Evolutionary conservation across 2,329 filamentous ascomycete species (phyloP).

Genomic region (Fusarium palustre): DNA sequence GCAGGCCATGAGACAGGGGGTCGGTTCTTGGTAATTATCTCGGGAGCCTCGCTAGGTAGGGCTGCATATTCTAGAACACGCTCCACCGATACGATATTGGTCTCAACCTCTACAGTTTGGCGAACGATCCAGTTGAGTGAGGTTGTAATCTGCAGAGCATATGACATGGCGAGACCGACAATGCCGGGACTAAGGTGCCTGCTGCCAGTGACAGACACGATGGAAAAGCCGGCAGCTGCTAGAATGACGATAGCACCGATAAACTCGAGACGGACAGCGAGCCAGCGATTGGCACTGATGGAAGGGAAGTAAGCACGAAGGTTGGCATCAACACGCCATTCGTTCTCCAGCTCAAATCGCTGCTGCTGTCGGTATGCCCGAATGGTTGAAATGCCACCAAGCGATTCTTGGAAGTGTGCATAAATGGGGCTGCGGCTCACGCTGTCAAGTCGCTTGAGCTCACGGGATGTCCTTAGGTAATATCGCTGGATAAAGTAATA

Average conservation of each 20-base stretch:
- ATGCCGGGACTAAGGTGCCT: slow-evolving; percentile 74
- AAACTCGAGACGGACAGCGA: slow-evolving; percentile 94
- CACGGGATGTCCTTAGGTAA: slow-evolving; percentile 94
- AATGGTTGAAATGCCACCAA: slow-evolving; percentile 94
- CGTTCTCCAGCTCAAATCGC: slow-evolving; percentile 91
- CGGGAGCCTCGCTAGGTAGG: slow-evolving; percentile 91
- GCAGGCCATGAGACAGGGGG: slow-evolving; percentile 93
- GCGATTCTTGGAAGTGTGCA: slow-evolving; percentile 97
- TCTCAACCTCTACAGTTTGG: slow-evolving; percentile 99
- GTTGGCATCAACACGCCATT: slow-evolving; percentile 97
- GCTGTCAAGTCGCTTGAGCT: slow-evolving; percentile 95
- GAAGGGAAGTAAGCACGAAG: slow-evolving; percentile 95
- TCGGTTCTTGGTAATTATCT: slow-evolving; percentile 88
- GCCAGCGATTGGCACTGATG: slow-evolving; percentile 93
- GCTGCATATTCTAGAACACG: slow-evolving; percentile 94
- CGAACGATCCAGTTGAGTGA: slow-evolving; percentile 99
- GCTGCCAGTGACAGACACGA: slow-evolving; percentile 80
- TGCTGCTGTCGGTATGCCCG: slow-evolving; percentile 91
- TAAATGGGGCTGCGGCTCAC: slow-evolving; percentile 96
- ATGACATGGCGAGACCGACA: slow-evolving; percentile 96
- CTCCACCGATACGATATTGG: slow-evolving; percentile 99
- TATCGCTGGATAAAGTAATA: slow-evolving; percentile 97
- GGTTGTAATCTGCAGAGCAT: slow-evolving; percentile 95
- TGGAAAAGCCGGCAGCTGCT: slow-evolving; percentile 82
- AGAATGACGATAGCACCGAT: slow-evolving; percentile 95